Evolutionary conservation across 805 yeast genomes (phyloP), one percentile per base, ranked within the genome.

Genomic region (Metschnikowia kofuensis): DNA sequence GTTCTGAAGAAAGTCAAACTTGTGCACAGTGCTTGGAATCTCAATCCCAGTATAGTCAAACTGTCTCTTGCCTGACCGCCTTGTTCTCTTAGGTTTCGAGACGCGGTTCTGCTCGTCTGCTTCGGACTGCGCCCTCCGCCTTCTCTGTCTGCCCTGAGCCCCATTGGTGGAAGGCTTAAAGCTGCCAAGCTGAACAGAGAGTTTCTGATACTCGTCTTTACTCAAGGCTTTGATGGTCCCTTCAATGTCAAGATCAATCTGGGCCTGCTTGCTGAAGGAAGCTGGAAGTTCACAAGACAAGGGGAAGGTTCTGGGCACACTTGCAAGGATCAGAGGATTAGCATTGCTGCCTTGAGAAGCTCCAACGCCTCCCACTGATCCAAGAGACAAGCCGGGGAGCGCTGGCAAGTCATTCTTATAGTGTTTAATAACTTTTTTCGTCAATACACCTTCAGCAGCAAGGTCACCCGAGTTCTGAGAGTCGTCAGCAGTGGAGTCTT

Each of bases 41-140:
- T 35, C 30, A 2, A 40, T 38, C 11, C 14, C 35, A 7, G 47
- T 38, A 30, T 53, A 53, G 40, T 48, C 48, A 42, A 50, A 46
- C 16, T 41, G 29, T 29, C 44, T 32, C 34, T 42, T 21, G 2
- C 21, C 21, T 2, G 21, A 2, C 4, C 21, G 21, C 4, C 21
- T 52, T 3, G 15, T 42, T 36, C 40, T 44, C 12, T 37, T 31
- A 15, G 42, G 42, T 12, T 30, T 38, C 16, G 32, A 31, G 16
- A 42, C 15, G 9, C 32, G 34, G 21, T 21, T 21, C 21, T 21
- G 21, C 4, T 21, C 4, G 21, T 21, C 4, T 3, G 21, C 21
- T 21, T 21, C 21, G 21, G 21, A 21, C 4, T 21, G 21, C 21
- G 21, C 21, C 4, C 21, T 21, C 21, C 21, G 21, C 4, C 21